phyloP scores from a whole-genome alignment of 805 yeast genomes.

The Metschnikowia santaceciliae region DNA sequence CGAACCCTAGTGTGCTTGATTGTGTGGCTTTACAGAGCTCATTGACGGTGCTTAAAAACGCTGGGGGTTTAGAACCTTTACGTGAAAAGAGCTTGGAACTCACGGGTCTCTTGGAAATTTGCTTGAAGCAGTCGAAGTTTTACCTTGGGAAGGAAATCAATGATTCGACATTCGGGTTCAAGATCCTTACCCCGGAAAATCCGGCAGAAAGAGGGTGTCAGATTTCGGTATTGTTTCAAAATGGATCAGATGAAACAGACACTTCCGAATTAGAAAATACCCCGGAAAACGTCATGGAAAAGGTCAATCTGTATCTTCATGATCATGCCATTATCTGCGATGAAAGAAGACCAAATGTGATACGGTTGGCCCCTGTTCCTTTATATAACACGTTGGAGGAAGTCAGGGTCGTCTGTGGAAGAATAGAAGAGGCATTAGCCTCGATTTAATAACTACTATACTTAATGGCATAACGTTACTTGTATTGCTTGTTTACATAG shows the following conservation, averaged over 20 bases:
- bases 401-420: conserved; percentile 43
- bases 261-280: background rate
- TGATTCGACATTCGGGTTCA: conserved; percentile 41
- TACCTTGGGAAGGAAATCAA: conserved; percentile 33
- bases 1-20: conserved; percentile 86
- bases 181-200: conserved; percentile 68
- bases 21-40: conserved; percentile 70
- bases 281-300: conserved; percentile 56
- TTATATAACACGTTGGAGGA: conserved; percentile 76
- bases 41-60: conserved; percentile 52
- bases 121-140: conserved; percentile 44
- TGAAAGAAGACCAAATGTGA: conserved; percentile 87
- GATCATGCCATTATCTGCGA: conserved; percentile 72
- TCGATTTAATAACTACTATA: background rate
- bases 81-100: conserved; percentile 53
- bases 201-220: conserved; percentile 71
- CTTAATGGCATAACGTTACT: background rate
- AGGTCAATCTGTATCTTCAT: conserved; percentile 47
- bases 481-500: background rate
- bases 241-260: conserved; percentile 17
- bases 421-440: conserved; percentile 41
- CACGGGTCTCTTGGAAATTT: conserved; percentile 52
- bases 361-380: conserved; percentile 84
- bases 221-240: conserved; percentile 62
- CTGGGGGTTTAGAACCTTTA: conserved; percentile 61